A percentile compares a stretch with the other conserved stretches of the same genome.
These are phyloP conservation scores for Alternaria incomplexa DNA, from an alignment of 2,329 filamentous ascomycete species.

Conservation along the genomic window DNA sequence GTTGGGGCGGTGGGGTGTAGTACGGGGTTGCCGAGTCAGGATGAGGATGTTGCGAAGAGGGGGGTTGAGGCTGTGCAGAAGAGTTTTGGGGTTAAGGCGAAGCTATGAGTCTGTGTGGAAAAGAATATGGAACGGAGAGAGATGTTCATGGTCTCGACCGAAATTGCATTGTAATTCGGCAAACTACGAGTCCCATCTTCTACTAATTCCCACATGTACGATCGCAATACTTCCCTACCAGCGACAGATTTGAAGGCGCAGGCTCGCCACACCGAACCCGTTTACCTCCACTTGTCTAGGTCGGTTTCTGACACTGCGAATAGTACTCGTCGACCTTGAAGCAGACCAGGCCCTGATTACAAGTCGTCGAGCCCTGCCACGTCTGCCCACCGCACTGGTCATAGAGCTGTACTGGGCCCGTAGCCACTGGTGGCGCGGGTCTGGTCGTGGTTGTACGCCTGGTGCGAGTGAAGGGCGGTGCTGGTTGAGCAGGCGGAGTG, in stretches of 20 bases:
- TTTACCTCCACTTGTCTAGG: background rate
- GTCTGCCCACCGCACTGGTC: constrained; percentile 21
- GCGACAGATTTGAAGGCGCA: too few species aligned
- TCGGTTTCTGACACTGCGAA: constrained; percentile 20
- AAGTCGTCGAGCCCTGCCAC: constrained; percentile 10
- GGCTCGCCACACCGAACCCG: too few species aligned
- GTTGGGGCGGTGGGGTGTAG: constrained; percentile 62
- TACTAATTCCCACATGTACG: background rate
- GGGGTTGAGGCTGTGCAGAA: constrained; percentile 58
- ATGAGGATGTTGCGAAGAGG: constrained; percentile 59
- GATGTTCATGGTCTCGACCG: too few species aligned
- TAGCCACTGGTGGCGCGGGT: constrained; percentile 5
- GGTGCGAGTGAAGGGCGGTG: background rate
- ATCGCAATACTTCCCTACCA: background rate
- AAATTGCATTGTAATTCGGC: background rate
- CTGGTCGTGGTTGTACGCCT: background rate
- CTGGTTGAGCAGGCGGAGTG: background rate
- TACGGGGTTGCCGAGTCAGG: constrained; percentile 62
- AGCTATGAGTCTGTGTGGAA: too few species aligned
- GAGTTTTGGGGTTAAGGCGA: constrained; percentile 45
- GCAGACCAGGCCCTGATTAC: constrained; percentile 11
- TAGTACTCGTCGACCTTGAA: constrained; percentile 22
- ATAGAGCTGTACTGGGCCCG: constrained; percentile 15
- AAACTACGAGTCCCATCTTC: background rate
- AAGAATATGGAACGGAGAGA: too few species aligned